A percentile compares a stretch with the other conserved stretches of the same genome.
Conservation (phyloP, 768 basidiomycete species). For the Serpula lacrymans region DNA sequence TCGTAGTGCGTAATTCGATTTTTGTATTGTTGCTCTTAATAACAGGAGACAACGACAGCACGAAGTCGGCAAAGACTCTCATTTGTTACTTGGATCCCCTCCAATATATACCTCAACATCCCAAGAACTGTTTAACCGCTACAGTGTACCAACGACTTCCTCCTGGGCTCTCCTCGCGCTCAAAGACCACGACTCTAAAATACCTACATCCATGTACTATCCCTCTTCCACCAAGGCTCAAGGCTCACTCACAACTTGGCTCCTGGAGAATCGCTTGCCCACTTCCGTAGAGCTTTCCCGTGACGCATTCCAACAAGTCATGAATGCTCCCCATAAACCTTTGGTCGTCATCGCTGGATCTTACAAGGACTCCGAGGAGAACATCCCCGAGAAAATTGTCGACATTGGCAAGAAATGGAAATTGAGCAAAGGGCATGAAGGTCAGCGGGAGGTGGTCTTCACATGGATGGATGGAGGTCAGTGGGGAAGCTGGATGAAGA, state of each 20-base stretch:
- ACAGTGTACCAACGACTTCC: conserved; percentile 32
- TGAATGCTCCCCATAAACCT: conserved; percentile 74
- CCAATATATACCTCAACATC: conserved; percentile 43
- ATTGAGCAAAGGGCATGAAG: conserved; percentile 29
- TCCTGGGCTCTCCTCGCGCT: conserved; percentile 67
- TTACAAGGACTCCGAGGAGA: conserved; percentile 29
- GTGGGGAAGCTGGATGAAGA: conserved; percentile 90
- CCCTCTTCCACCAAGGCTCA: conserved; percentile 11
- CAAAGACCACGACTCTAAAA: conserved; percentile 52
- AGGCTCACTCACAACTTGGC: conserved; percentile 44
- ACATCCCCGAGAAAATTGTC: conserved; percentile 44
- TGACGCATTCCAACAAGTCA: conserved; percentile 79
- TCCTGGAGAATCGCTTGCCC: conserved; percentile 69
- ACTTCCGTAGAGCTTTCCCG: conserved; percentile 70
- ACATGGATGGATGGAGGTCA: conserved; percentile 83
- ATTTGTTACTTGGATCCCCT: conserved; percentile 47
- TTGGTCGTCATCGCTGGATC: conserved; percentile 75
- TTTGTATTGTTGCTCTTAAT: background rate
- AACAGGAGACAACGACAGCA: conserved; percentile 34
- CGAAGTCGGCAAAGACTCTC: conserved; percentile 53
- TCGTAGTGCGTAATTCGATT: conserved; percentile 26
- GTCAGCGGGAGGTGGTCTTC: conserved; percentile 66
- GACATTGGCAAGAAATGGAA: conserved; percentile 64
- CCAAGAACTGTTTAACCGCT: conserved; percentile 28
- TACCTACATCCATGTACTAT: conserved; percentile 43